Base-by-base conservation (phyloP, 306 rosid species). In the Hippophae gyantsensis region DNA sequence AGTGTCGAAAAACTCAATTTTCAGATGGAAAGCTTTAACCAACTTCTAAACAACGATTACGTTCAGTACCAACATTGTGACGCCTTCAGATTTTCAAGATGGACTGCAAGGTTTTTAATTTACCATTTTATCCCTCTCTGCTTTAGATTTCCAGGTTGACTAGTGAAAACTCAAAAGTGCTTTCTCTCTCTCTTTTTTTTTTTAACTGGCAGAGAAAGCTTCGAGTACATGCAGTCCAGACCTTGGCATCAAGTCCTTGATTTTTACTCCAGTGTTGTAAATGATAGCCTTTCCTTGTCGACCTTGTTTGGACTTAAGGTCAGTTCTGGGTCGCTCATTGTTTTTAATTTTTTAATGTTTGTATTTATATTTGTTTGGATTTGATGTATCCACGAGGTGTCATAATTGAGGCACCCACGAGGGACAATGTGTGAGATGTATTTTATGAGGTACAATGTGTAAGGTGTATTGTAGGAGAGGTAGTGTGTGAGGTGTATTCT, bases 191-290 rank as follows among this genome's bases (percentile, higher is more conserved):
- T 41, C 2, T 7, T 43, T 2, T 46, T 9, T 13, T 12, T 6
- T 0, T 11, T 45, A 8, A 12, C 27, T 6, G 32, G 47, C 66
- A 83, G 95, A 63, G 95, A 88, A 71, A 78, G 93, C 81, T 83
- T 70, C 74, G 59, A 78, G 53, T 82, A 81, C 72, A 83, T 92
- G 98, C 49, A 81, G 38, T 78, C 71, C 66, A 78, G 89, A 50
- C 95, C 89, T 40, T 87, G 98, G 98, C 70, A 81, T 48, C 77
- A 56, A 63, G 82, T 92, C 64, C 70, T 81, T 57, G 79, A 81
- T 59, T 85, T 87, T 68, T 92, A 85, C 57, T 73, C 67, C 26
- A 60, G 71, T 53, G 54, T 74, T 58, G 96, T 92, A 23, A 80
- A 60, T 10, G 88, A 66, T 9, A 59, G 68, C 6, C 64, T 46